Evolutionary conservation across 805 yeast species (phyloP).

Genomic region (Saturnispora sekii): DNA sequence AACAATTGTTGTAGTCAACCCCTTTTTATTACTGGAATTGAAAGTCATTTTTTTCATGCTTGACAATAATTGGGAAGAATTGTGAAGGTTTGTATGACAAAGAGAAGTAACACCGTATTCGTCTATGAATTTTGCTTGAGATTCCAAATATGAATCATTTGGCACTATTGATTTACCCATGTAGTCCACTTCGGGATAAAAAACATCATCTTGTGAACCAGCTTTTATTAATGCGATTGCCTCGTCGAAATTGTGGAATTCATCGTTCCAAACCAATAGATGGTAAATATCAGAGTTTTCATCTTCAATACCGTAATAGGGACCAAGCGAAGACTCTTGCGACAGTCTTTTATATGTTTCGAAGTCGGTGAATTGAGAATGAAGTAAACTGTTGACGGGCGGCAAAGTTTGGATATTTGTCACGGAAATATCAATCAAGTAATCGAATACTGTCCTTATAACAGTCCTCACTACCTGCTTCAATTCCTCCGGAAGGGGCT

Average conservation of each 20-base stretch:
- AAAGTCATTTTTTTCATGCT: conserved; percentile 3
- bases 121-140: conserved; percentile 6
- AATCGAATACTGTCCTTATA: conserved; percentile 28
- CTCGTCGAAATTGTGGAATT: conserved; percentile 46
- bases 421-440: conserved; percentile 31
- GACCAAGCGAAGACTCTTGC: conserved; percentile 25
- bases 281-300: conserved; percentile 30
- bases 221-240: conserved; percentile 16
- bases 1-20: conserved; percentile 47
- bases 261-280: conserved; percentile 71
- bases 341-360: neutral
- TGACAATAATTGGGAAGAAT: neutral
- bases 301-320: conserved; percentile 29
- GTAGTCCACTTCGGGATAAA: conserved; percentile 8
- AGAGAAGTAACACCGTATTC: conserved; percentile 6
- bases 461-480: conserved; percentile 20
- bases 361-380: conserved; percentile 5
- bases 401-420: conserved; percentile 25
- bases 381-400: neutral
- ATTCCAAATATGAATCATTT: neutral
- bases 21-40: conserved; percentile 21
- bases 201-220: conserved; percentile 2
- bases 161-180: conserved; percentile 1
- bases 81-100: neutral
- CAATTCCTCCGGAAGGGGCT: conserved; percentile 15